These are phyloP conservation scores for Hanseniaspora guilliermondii DNA, from an alignment of 805 yeast genomes.

Conservation along the genomic window DNA sequence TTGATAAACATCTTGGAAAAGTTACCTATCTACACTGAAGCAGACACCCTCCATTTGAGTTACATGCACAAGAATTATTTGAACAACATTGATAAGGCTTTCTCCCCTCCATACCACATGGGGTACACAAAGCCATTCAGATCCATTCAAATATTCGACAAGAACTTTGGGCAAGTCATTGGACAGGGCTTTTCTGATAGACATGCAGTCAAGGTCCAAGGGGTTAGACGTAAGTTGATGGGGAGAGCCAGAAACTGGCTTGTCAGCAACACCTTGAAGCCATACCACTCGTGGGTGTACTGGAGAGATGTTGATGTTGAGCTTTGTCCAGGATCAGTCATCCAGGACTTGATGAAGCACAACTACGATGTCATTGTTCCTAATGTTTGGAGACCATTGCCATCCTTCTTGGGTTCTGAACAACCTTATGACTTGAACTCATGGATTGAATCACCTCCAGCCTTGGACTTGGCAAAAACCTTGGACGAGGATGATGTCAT, in stretches of 20 bases:
- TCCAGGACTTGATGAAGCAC: conserved; percentile 59
- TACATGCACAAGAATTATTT: conserved; percentile 61
- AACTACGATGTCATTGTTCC: conserved; percentile 65
- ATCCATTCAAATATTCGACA: conserved; percentile 64
- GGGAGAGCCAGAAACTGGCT: conserved; percentile 82
- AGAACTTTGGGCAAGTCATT: conserved; percentile 71
- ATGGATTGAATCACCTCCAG: conserved; percentile 84
- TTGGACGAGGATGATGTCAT: conserved; percentile 72
- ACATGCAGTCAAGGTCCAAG: conserved; percentile 77
- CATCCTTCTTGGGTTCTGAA: conserved; percentile 76
- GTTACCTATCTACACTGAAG: conserved; percentile 8
- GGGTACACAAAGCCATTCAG: conserved; percentile 60
- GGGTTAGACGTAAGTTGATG: conserved; percentile 71
- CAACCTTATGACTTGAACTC: conserved; percentile 95
- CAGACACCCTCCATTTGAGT: conserved; percentile 37
- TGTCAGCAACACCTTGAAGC: conserved; percentile 57
- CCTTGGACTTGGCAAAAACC: conserved; percentile 48
- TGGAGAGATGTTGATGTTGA: conserved; percentile 86
- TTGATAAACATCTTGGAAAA: conserved; percentile 34
- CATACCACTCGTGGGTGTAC: conserved; percentile 82
- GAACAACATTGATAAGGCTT: conserved; percentile 44
- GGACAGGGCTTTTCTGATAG: conserved; percentile 79
- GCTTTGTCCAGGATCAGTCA: conserved; percentile 63
- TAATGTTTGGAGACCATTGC: conserved; percentile 95
- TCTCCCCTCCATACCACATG: conserved; percentile 52